Evolutionary conservation across 495 filamentous ascomycete genomes (phyloP).

Genomic region (Penicillium manginii): DNA sequence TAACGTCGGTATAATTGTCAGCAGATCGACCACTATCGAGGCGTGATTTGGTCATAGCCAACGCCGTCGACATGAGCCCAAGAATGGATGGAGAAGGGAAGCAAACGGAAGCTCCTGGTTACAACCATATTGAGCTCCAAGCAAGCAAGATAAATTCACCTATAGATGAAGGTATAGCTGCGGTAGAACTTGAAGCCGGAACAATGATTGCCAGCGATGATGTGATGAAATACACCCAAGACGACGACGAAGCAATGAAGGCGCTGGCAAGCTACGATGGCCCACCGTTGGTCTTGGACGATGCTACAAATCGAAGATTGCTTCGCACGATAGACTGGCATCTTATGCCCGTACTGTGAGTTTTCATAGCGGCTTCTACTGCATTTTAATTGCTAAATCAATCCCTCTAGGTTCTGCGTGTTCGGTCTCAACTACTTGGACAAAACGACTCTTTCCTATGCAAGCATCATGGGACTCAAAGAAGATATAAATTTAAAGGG

Average conservation of each 20-base stretch:
- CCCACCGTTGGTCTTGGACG: constrained; percentile 47
- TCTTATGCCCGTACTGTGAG: constrained; percentile 55
- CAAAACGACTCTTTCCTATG: constrained; percentile 63
- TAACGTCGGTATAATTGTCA: not conserved
- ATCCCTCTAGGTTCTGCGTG: constrained; percentile 43
- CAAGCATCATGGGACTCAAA: constrained; percentile 60
- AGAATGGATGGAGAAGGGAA: not conserved
- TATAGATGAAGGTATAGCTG: not conserved
- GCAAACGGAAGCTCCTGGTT: not conserved
- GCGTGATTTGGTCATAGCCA: not conserved
- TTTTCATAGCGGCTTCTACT: not conserved
- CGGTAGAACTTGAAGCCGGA: not conserved
- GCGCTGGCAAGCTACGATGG: constrained; percentile 49
- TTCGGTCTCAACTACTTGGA: constrained; percentile 64
- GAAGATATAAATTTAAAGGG: constrained; percentile 42
- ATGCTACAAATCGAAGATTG: constrained; percentile 53
- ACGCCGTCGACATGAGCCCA: not conserved
- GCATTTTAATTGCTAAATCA: not conserved
- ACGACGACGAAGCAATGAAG: constrained; percentile 54
- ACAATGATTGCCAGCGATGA: not conserved
- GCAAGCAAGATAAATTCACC: not conserved
- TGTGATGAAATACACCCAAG: constrained; percentile 6
- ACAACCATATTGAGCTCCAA: not conserved
- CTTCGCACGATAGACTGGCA: constrained; percentile 59
- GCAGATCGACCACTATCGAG: not conserved